phyloP scores from a whole-genome alignment of 192 early-diverging fungal genomes.

The Rhizophagus clarus region DNA sequence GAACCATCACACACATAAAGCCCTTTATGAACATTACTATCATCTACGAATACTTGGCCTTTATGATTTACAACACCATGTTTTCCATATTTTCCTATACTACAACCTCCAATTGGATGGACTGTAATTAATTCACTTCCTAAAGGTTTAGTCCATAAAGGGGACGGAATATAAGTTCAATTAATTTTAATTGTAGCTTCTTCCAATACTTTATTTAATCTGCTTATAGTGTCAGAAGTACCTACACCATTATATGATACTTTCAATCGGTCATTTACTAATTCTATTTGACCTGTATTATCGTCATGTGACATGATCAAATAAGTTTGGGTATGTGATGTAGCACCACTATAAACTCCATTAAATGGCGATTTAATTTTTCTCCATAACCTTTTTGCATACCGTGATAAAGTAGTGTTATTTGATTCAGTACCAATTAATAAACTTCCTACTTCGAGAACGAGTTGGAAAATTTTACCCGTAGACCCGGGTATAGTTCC shows the following conservation, averaged over 20 bases:
- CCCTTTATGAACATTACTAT: constrained; percentile 45
- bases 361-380: constrained; percentile 35
- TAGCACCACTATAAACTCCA: constrained; percentile 37
- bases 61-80: constrained; percentile 53
- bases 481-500: constrained; percentile 40
- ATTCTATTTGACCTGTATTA: constrained; percentile 38
- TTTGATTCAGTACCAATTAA: constrained; percentile 29
- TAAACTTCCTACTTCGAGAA: constrained; percentile 28
- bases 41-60: constrained; percentile 41
- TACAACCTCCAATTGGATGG: constrained; percentile 52
- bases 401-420: constrained; percentile 32
- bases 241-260: constrained; percentile 43
- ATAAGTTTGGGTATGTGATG: constrained; percentile 49
- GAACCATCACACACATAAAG: constrained; percentile 53
- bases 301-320: constrained; percentile 57
- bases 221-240: constrained; percentile 30
- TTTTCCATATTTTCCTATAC: constrained; percentile 38
- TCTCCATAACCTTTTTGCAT: constrained; percentile 33
- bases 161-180: constrained; percentile 44
- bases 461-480: constrained; percentile 22
- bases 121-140: constrained; percentile 43
- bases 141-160: constrained; percentile 36
- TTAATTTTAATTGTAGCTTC: constrained; percentile 34
- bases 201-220: constrained; percentile 38
- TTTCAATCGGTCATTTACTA: constrained; percentile 40